phyloP scores from a whole-genome alignment of 768 basidiomycete species.

The Mycena amicta region DNA sequence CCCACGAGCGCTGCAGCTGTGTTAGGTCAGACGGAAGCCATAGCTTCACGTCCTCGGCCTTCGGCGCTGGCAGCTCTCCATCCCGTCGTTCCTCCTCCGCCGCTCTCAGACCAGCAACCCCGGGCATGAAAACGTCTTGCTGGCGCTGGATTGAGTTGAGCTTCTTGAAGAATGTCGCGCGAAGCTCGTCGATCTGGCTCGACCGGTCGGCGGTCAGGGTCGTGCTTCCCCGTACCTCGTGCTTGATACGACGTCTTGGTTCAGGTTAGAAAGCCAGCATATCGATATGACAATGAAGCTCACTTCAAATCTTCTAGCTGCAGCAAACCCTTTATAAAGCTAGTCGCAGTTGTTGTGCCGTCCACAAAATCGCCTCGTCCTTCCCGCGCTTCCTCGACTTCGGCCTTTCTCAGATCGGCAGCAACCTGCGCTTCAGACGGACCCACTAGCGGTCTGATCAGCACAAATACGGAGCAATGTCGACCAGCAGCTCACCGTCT shows the following conservation, averaged over 20 bases:
- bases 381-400: too few relatives aligned
- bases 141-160: slow-evolving; percentile 1
- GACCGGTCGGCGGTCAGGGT: not conserved
- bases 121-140: slow-evolving; percentile 10
- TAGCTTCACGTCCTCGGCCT: slow-evolving; percentile 12
- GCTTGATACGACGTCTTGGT: not conserved
- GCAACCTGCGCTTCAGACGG: slow-evolving; percentile 3
- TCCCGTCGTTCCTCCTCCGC: slow-evolving; percentile 12
- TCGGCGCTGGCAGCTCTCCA: not conserved
- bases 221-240: not conserved
- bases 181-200: slow-evolving; percentile 9
- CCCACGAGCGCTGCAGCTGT: not conserved
- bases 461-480: not conserved
- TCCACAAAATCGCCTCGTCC: too few relatives aligned
- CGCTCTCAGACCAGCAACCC: not conserved
- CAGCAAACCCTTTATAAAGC: not conserved
- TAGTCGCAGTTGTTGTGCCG: not conserved
- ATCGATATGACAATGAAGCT: not conserved
- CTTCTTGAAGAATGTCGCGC: slow-evolving; percentile 3
- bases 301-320: slow-evolving; percentile 8
- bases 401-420: too few relatives aligned
- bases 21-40: slow-evolving; percentile 14
- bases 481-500: slow-evolving; percentile 1
- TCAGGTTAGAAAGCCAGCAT: not conserved
- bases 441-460: not conserved